Base-by-base conservation (phyloP, 1,284 basidiomycete species). In the Entoloma clypeatum region DNA sequence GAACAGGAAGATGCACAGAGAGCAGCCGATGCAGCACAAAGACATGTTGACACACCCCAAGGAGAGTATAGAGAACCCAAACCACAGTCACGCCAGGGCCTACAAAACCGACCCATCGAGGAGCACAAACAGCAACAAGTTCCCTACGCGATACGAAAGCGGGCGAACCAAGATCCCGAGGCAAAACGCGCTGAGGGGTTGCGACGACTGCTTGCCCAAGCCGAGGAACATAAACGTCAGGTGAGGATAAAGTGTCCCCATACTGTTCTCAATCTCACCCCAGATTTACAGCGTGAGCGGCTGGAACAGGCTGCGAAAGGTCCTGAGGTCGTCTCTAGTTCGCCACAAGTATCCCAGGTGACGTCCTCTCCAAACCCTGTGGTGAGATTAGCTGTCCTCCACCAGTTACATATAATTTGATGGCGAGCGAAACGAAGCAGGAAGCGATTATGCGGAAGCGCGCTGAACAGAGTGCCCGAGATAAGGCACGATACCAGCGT, bases 401-500 rank as follows among this genome's bases (percentile, higher is more conserved):
- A n/a, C n/a, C n/a, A n/a, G n/a, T n/a, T n/a, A n/a, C n/a, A n/a
- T n/a, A n/a, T n/a, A n/a, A n/a, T n/a, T n/a, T n/a, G n/a, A n/a
- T n/a, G n/a, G n/a, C n/a, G n/a, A n/a, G n/a, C n/a, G n/a, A n/a
- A n/a, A n/a, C n/a, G n/a, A n/a, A 50, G 53, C 34, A 55, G 35
- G 57, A 56, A 47, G 56, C 48, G 17, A 48, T 36, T 14, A 50
- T 59, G 45, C 53, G 52, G 13, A 49, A 51, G 22, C 51, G 62
- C 35, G 61, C 59, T 16, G 61, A 61, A 39, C 64, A 65, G 49
- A 63, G 62, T 43, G 58, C 58, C 14, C 49, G 62, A 36, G 63
- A 64, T 49, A 64, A 61, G 47, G 60, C 56, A 19, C 56, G 59
- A 7, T 49, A 52, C 28, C 51, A 52, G 24, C 48, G 44, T 35